Conservation (phyloP, 352 stramenopile genomes). For the Phytopythium kandeliae region DNA sequence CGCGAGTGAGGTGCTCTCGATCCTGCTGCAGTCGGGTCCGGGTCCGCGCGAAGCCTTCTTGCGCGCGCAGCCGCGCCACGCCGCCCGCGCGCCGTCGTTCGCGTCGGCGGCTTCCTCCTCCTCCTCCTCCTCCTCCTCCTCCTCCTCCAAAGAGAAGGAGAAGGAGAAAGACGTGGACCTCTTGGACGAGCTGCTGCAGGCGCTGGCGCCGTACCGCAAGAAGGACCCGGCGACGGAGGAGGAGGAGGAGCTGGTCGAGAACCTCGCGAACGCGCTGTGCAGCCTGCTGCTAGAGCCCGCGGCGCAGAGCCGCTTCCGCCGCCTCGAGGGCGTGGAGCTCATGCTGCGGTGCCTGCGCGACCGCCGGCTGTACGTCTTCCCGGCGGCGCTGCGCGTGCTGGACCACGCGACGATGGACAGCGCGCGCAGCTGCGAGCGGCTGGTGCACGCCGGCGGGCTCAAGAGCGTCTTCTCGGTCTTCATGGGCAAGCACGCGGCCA, state of each 20-base stretch:
- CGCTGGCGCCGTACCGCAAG: constrained; percentile 86
- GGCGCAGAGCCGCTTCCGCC: constrained; percentile 51
- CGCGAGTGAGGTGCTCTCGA: constrained; percentile 78
- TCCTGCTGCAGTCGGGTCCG: constrained; percentile 65
- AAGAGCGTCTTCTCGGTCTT: constrained; percentile 65
- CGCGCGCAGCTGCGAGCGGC: constrained; percentile 55
- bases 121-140: too few species aligned
- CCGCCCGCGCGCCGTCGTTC: neutral
- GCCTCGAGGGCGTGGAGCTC: constrained; percentile 89
- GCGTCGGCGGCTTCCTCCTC: too few species aligned
- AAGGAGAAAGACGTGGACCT: constrained; percentile 43
- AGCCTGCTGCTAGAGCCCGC: constrained; percentile 56
- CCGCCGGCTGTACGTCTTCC: constrained; percentile 63
- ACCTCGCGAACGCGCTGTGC: constrained; percentile 87
- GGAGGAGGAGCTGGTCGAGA: constrained; percentile 92
- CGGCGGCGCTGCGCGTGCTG: constrained; percentile 41
- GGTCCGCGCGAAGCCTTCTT: constrained; percentile 40
- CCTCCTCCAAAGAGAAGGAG: too few species aligned
- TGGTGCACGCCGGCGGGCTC: constrained; percentile 63
- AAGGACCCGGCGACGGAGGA: constrained; percentile 64
- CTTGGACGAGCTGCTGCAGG: constrained; percentile 90
- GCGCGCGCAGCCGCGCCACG: constrained; percentile 9
- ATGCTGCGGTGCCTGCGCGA: constrained; percentile 91
- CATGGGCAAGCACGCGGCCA: constrained; percentile 52
- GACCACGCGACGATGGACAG: constrained; percentile 60